phyloP scores from a whole-genome alignment of 2,329 filamentous ascomycete genomes.

The Aspergillus sp. region DNA sequence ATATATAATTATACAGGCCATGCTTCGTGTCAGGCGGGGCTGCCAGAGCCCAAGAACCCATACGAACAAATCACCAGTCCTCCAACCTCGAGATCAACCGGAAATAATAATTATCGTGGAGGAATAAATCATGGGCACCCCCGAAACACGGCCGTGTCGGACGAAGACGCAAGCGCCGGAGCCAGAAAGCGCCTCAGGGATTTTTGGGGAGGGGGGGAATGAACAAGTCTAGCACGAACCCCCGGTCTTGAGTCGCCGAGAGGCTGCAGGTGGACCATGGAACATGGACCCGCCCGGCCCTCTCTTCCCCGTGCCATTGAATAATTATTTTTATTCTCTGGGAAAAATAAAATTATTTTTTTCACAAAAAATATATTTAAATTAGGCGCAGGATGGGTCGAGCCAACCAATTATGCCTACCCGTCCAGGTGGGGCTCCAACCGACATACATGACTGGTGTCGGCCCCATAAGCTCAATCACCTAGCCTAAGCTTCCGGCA shows the following conservation, averaged over 20 bases:
- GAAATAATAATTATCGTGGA: not conserved
- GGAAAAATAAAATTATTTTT: not conserved
- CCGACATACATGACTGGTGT: slow-evolving; percentile 22
- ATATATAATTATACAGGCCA: no score
- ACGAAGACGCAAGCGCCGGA: slow-evolving; percentile 23
- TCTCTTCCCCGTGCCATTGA: slow-evolving; percentile 23
- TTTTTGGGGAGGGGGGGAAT: slow-evolving; percentile 8
- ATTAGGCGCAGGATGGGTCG: slow-evolving; percentile 16
- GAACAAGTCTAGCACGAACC: slow-evolving; percentile 24
- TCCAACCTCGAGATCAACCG: slow-evolving; percentile 14
- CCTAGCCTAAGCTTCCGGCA: slow-evolving; percentile 23
- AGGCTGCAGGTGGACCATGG: slow-evolving; percentile 25
- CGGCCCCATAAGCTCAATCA: slow-evolving; percentile 21
- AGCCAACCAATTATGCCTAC: slow-evolving; percentile 18
- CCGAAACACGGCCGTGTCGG: slow-evolving; percentile 21
- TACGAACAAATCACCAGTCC: slow-evolving; percentile 2
- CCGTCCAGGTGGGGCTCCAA: slow-evolving; percentile 15
- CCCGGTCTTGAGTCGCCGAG: slow-evolving; percentile 27
- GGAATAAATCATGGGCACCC: not conserved
- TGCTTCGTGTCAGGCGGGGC: no score
- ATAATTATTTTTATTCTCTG: slow-evolving; percentile 11
- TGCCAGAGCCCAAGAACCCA: not conserved
- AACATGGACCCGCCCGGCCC: slow-evolving; percentile 15
- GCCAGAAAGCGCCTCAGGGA: slow-evolving; percentile 19
- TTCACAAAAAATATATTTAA: slow-evolving; percentile 2